These are phyloP conservation scores for Solanum hybrid DNA, from an alignment of 305 asterid species.

Conservation along the genomic window DNA sequence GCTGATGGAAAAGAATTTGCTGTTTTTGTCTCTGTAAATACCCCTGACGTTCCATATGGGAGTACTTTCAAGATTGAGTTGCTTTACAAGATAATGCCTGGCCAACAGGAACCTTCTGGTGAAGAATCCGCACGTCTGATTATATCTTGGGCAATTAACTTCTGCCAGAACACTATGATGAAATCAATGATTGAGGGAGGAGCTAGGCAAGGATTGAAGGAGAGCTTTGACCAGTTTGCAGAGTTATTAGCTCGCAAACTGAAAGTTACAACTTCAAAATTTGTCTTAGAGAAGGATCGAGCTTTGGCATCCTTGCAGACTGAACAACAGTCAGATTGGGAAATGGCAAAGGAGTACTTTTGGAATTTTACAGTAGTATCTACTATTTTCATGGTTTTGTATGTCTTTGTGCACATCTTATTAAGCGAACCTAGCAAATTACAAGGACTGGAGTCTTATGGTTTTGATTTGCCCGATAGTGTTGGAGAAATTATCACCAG, in stretches of 20 bases:
- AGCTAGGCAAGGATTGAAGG: slow-evolving; percentile 72
- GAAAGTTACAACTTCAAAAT: slow-evolving; percentile 19
- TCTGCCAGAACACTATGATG: slow-evolving; percentile 64
- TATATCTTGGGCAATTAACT: slow-evolving; percentile 66
- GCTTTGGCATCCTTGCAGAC: slow-evolving; percentile 40
- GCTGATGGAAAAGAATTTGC: slow-evolving; percentile 49
- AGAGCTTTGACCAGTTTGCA: slow-evolving; percentile 56
- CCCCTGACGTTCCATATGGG: slow-evolving; percentile 92
- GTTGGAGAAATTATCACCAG: slow-evolving; percentile 62
- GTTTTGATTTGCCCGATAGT: slow-evolving; percentile 81
- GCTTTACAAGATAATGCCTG: slow-evolving; percentile 58
- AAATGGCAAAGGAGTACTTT: slow-evolving; percentile 45
- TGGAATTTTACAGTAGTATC: slow-evolving; percentile 61
- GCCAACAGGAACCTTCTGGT: slow-evolving; percentile 28
- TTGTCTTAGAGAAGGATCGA: slow-evolving; percentile 40
- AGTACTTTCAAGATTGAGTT: slow-evolving; percentile 55
- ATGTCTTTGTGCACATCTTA: slow-evolving; percentile 46
- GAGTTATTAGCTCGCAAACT: slow-evolving; percentile 40
- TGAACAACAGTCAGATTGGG: slow-evolving; percentile 43
- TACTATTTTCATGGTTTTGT: slow-evolving; percentile 38
- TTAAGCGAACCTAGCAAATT: slow-evolving; percentile 29
- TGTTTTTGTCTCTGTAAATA: slow-evolving; percentile 43
- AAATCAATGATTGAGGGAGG: slow-evolving; percentile 73
- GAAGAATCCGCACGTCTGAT: slow-evolving; percentile 53
- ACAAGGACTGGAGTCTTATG: slow-evolving; percentile 59